Evolutionary conservation across 768 basidiomycete species (phyloP), one percentile per base, ranked within the genome.

Genomic region (Leucocoprinus sp.): DNA sequence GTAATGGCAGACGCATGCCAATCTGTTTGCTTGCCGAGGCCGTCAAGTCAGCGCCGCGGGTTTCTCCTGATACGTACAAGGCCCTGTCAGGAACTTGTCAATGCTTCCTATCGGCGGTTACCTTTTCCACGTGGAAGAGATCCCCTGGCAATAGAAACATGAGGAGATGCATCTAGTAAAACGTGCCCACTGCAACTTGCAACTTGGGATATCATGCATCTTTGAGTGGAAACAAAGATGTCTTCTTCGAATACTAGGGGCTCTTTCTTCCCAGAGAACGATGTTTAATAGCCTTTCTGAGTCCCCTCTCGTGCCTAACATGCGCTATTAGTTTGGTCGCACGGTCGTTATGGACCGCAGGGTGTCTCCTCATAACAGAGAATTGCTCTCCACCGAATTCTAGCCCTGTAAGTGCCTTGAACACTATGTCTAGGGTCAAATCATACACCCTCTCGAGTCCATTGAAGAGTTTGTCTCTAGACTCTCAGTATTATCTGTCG

Each of bases 401-500:
- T 8, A 12, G 6, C 18, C 14, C 14, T 21, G 4, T 15, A 6
- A 5, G 6, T 5, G 8, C 23, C 9, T 14, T 26, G 5, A 3
- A 5, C 24, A 26, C 3, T 14, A 48, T 48, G 40, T n/a, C 21
- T 11, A 2, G 15, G 8, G 8, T 17, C 11, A 40, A 39, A 7
- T 15, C 31, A 14, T 17, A 29, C 8, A 26, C n/a, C 19, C 12
- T 28, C 9, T 21, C 18, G 12, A 12, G 37, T 9, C 23, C 39
- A 8, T 11, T n/a, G 17, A 48, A 26, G n/a, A 33, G 34, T 5
- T 3, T 42, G 12, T 27, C 5, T 5, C 14, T 36, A 1, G 39
- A 41, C 23, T 41, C 26, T 17, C 11, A 36, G 4, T 48, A 48
- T 23, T 42, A 48, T 21, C 7, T 48, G 3, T 23, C 23, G 14